A percentile compares a stretch with the other conserved stretches of the same genome.
phyloP scores from a whole-genome alignment of 768 basidiomycete species.

The Calocybe indica region DNA sequence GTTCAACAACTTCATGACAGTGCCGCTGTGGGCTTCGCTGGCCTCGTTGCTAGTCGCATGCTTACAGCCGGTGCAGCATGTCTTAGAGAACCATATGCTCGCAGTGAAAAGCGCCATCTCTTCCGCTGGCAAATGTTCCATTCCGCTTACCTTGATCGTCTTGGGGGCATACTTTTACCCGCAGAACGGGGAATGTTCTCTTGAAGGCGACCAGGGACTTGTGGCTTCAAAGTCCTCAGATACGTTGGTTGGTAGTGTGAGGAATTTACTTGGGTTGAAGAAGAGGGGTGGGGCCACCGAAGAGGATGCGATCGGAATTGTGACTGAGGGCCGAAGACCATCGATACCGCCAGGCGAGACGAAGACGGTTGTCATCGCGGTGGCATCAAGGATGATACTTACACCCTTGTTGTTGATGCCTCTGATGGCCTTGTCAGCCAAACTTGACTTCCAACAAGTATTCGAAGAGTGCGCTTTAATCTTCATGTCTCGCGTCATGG shows the following conservation, averaged over 20 bases:
- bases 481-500: not conserved
- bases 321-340: conserved; percentile 18
- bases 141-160: conserved; percentile 87
- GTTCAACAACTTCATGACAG: conserved; percentile 78
- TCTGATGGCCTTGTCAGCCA: conserved; percentile 58
- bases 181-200: conserved; percentile 3
- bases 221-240: conserved; percentile 14
- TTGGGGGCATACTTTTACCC: conserved; percentile 88
- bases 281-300: conserved; percentile 7
- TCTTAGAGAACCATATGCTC: conserved; percentile 55
- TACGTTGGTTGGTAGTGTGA: conserved; percentile 35
- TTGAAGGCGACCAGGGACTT: not conserved
- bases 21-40: conserved; percentile 78
- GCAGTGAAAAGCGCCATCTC: conserved; percentile 66
- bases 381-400: conserved; percentile 83
- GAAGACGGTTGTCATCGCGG: conserved; percentile 75
- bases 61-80: conserved; percentile 66
- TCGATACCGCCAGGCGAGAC: conserved; percentile 53
- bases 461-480: conserved; percentile 65
- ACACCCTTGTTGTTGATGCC: conserved; percentile 79
- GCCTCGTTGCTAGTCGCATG: conserved; percentile 74
- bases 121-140: conserved; percentile 68
- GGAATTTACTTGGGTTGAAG: conserved; percentile 35
- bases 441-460: conserved; percentile 50
- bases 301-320: conserved; percentile 1